phyloP scores from a whole-genome alignment of 352 stramenopile genomes.

The Phytophthora sojae region DNA sequence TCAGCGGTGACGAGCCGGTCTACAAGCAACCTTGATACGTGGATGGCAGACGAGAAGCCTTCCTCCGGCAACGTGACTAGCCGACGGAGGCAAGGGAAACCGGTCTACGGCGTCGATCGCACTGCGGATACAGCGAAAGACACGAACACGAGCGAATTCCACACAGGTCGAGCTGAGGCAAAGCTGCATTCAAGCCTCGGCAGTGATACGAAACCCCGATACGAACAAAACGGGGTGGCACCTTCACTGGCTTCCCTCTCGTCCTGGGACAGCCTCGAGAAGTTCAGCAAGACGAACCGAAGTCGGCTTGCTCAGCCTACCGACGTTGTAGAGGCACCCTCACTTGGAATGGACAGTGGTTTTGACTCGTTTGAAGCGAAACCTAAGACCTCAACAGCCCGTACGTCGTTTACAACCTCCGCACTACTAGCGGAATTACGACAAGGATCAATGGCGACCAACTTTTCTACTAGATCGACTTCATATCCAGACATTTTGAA shows the following conservation, averaged over 20 bases:
- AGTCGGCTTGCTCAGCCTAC: constrained; percentile 52
- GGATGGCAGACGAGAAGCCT: constrained; percentile 30
- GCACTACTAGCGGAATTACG: constrained; percentile 30
- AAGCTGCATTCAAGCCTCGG: constrained; percentile 10
- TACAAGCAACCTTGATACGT: constrained; percentile 5
- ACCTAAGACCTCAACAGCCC: background rate
- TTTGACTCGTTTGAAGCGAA: constrained; percentile 7
- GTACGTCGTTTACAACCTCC: constrained; percentile 29
- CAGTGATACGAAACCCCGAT: constrained; percentile 4
- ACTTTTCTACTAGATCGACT: background rate
- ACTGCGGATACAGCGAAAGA: background rate
- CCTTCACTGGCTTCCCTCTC: constrained; percentile 26
- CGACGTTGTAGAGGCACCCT: constrained; percentile 3
- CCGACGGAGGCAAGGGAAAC: constrained; percentile 32
- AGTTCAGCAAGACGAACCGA: constrained; percentile 82
- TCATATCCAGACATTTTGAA: constrained; percentile 5
- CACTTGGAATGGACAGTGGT: background rate
- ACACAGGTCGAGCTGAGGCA: constrained; percentile 8
- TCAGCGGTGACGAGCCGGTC: constrained; percentile 14
- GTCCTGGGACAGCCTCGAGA: constrained; percentile 78
- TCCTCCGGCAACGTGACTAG: constrained; percentile 16
- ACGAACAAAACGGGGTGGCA: constrained; percentile 1
- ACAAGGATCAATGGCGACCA: constrained; percentile 8
- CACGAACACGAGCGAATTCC: background rate
- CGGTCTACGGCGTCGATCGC: background rate